phyloP scores from a whole-genome alignment of 2,329 filamentous ascomycete genomes.

The Fusarium luffae region DNA sequence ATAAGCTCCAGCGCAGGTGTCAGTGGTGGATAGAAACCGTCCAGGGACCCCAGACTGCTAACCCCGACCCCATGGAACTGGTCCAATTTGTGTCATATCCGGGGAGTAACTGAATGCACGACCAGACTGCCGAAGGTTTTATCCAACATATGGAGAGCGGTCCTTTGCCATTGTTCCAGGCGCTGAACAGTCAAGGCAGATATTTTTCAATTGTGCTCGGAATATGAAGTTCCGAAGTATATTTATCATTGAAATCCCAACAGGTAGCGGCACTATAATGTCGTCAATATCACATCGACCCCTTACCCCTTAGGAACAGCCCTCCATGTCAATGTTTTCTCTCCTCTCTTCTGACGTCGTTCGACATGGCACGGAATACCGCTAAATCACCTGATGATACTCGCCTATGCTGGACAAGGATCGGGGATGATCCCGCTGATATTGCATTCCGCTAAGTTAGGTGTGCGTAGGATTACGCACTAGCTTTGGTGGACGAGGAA shows the following conservation, averaged over 20 bases:
- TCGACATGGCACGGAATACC: constrained; percentile 17
- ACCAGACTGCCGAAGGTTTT: neutral
- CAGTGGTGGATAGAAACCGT: neutral
- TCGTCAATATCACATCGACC: neutral
- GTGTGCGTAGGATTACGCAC: constrained; percentile 27
- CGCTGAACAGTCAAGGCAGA: too few relatives aligned
- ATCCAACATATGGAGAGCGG: neutral
- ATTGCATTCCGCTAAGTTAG: constrained; percentile 41
- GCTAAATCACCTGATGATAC: constrained; percentile 47
- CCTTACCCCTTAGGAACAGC: neutral
- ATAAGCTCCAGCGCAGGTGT: constrained; percentile 7
- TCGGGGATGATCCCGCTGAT: constrained; percentile 44
- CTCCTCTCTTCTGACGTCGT: constrained; percentile 16
- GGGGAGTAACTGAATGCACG: neutral
- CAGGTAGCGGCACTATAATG: too few relatives aligned
- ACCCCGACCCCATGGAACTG: neutral
- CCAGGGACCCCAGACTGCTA: constrained; percentile 19
- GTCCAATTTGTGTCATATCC: neutral
- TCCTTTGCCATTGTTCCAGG: neutral
- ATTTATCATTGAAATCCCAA: too few relatives aligned
- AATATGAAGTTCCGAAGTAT: too few relatives aligned
- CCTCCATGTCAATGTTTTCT: neutral
- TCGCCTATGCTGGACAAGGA: constrained; percentile 40
- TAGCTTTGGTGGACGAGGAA: constrained; percentile 38
- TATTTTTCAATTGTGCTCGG: too few relatives aligned